Conservation (phyloP, 345 rosid species). For the Crucihimalaya himalaica region DNA sequence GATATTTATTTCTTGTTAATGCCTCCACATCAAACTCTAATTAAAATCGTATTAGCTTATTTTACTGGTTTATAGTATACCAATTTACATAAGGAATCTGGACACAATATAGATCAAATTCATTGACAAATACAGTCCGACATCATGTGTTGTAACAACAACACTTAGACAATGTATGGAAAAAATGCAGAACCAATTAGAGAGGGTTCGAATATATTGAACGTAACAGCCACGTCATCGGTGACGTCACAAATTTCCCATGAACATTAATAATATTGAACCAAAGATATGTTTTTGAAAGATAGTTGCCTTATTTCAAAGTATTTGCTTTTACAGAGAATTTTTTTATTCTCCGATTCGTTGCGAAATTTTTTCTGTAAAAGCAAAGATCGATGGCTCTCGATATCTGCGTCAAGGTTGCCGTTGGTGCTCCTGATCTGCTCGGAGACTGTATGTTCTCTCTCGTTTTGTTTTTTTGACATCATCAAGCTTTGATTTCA, state of each 20-base stretch:
- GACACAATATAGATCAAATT: background rate
- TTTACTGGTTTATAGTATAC: background rate
- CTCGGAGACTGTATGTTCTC: constrained; percentile 72
- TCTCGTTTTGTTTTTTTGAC: background rate
- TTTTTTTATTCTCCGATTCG: background rate
- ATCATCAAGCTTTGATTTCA: background rate
- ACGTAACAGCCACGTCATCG: constrained; percentile 8
- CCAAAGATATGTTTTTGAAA: background rate
- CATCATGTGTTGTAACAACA: background rate
- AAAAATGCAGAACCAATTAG: background rate
- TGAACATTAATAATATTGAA: background rate
- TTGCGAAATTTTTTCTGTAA: background rate
- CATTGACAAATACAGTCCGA: background rate
- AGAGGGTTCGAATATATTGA: background rate
- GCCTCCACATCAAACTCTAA: background rate
- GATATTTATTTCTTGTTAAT: background rate
- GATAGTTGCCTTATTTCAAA: background rate
- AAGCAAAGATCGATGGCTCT: constrained; percentile 51
- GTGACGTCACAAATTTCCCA: constrained; percentile 13
- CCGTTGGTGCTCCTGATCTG: constrained; percentile 59
- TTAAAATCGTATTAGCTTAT: background rate
- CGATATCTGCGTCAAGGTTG: constrained; percentile 88
- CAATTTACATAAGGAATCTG: background rate
- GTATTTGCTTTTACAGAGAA: constrained; percentile 4
- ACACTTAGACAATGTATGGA: background rate